Evolutionary conservation across 2,329 filamentous ascomycete genomes (phyloP).

Genomic region (Herpotrichia juniperi): DNA sequence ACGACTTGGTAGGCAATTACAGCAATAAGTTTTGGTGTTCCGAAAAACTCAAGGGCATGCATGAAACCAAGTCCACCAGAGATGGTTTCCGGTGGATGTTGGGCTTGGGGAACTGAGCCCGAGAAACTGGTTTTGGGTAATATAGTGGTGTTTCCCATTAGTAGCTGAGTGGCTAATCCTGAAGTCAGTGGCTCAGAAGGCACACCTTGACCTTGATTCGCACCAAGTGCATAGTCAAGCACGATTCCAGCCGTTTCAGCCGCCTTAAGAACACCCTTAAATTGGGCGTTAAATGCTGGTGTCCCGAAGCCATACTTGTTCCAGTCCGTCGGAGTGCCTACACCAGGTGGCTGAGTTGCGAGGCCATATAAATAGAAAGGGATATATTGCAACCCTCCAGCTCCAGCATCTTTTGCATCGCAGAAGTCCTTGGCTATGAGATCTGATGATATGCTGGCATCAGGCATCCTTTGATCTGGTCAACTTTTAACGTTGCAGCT

Average conservation of each 20-base stretch:
- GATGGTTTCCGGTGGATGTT: slow-evolving; percentile 8
- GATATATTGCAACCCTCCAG: slow-evolving; percentile 26
- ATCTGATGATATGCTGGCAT: slow-evolving; percentile 19
- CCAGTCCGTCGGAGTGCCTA: slow-evolving; percentile 39
- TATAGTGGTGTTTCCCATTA: slow-evolving; percentile 18
- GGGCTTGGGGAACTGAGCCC: slow-evolving; percentile 13
- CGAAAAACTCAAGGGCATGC: slow-evolving; percentile 21
- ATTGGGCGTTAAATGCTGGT: slow-evolving; percentile 37
- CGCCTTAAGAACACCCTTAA: slow-evolving; percentile 36
- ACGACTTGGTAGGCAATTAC: slow-evolving; percentile 19
- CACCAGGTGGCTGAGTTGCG: background rate
- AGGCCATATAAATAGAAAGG: slow-evolving; percentile 28
- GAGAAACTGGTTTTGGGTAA: slow-evolving; percentile 8
- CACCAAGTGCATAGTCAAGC: slow-evolving; percentile 55
- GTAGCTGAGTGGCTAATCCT: slow-evolving; percentile 22
- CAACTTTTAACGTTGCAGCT: background rate
- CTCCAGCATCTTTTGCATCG: slow-evolving; percentile 12
- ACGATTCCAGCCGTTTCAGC: slow-evolving; percentile 44
- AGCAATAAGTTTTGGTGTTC: slow-evolving; percentile 15
- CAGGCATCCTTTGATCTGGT: slow-evolving; percentile 20
- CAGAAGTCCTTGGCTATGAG: slow-evolving; percentile 17
- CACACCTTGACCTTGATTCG: slow-evolving; percentile 57
- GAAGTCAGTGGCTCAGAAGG: slow-evolving; percentile 34
- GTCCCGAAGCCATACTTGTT: slow-evolving; percentile 49
- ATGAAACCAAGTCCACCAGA: slow-evolving; percentile 13